Evolutionary conservation across 371 early-diverging fungal genomes (phyloP).

Genomic region (Syncephalastrum monosporum): DNA sequence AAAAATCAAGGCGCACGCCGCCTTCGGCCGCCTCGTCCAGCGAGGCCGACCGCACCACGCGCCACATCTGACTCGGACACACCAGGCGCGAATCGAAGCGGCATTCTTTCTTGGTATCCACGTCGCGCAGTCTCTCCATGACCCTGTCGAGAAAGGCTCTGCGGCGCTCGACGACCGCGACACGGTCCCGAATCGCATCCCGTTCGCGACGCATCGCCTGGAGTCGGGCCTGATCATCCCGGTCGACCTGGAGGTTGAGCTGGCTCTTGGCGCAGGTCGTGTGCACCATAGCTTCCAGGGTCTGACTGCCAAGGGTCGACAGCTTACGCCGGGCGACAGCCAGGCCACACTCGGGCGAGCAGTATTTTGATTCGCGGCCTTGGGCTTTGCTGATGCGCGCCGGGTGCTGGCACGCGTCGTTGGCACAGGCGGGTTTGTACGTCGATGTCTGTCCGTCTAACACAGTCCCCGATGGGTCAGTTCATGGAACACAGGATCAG

Average conservation of each 20-base stretch:
- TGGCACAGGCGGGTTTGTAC: constrained; percentile 1
- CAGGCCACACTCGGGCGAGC: constrained; percentile 11
- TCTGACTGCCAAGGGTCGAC: too few relatives aligned
- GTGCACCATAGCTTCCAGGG: too few relatives aligned
- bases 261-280: too few relatives aligned
- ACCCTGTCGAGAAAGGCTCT: too few relatives aligned
- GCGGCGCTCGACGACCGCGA: too few relatives aligned
- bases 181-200: too few relatives aligned
- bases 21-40: not conserved
- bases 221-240: too few relatives aligned
- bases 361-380: constrained; percentile 6
- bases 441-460: constrained; percentile 3
- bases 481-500: too few relatives aligned
- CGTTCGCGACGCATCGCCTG: too few relatives aligned
- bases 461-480: too few relatives aligned
- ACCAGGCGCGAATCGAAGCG: constrained; percentile 48
- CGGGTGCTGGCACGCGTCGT: constrained; percentile 4
- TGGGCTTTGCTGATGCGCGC: not conserved
- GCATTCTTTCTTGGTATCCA: constrained; percentile 16
- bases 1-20: constrained; percentile 1
- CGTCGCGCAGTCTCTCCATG: too few relatives aligned
- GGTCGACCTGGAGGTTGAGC: too few relatives aligned
- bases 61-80: constrained; percentile 47
- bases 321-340: constrained; percentile 8
- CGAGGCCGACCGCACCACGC: constrained; percentile 9